Conservation (phyloP, 441 rosid species). For the Dalechampia spathulata region DNA sequence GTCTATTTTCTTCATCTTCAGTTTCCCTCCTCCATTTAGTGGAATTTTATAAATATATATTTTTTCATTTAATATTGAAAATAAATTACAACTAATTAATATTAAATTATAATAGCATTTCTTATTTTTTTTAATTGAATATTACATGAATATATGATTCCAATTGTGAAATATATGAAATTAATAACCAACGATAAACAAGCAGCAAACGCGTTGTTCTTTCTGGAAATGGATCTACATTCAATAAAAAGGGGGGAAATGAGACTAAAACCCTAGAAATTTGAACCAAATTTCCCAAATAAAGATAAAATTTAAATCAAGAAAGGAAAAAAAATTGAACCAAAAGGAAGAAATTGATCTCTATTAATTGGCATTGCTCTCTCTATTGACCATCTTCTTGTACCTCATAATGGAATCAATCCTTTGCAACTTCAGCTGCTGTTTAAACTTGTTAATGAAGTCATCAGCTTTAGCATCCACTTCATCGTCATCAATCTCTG, state of each 20-base stretch:
- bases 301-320: conserved; percentile 10
- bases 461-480: conserved; percentile 88
- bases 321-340: neutral
- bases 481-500: conserved; percentile 48
- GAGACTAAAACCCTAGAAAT: conserved; percentile 1
- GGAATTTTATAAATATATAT: too few species aligned
- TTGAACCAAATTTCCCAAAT: conserved; percentile 9
- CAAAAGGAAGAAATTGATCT: neutral
- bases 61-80: too few species aligned
- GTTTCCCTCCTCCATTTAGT: neutral
- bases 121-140: too few species aligned
- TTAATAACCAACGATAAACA: too few species aligned
- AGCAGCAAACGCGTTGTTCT: conserved; percentile 6
- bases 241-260: neutral
- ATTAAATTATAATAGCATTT: too few species aligned
- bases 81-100: too few species aligned
- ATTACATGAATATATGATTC: too few species aligned
- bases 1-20: neutral
- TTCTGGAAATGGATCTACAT: conserved; percentile 20
- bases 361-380: conserved; percentile 21
- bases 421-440: conserved; percentile 76
- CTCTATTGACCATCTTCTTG: conserved; percentile 46
- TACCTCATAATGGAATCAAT: conserved; percentile 55
- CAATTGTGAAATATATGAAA: too few species aligned
- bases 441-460: conserved; percentile 69